phyloP scores from a whole-genome alignment of 2,329 filamentous ascomycete species.

The Phoma sp. region DNA sequence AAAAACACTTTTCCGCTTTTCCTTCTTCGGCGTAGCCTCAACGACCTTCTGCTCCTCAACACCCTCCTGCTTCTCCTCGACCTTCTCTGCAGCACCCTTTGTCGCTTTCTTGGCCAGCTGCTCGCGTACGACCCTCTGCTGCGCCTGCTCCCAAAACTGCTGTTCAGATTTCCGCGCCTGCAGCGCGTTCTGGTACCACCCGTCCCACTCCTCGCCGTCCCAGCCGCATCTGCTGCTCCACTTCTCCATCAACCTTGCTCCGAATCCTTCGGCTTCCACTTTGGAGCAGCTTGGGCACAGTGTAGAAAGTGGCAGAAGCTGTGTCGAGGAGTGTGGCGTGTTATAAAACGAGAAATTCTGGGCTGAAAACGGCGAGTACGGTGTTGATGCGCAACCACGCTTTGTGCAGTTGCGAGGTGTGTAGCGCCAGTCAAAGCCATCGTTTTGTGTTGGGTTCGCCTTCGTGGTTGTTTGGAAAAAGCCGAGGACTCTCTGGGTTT shows the following conservation, averaged over 20 bases:
- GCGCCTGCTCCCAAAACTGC: slow-evolving; percentile 41
- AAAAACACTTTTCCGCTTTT: slow-evolving; percentile 23
- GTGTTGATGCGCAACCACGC: slow-evolving; percentile 21
- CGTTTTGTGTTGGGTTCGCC: slow-evolving; percentile 2
- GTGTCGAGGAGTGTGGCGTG: slow-evolving; percentile 18
- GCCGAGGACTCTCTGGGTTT: slow-evolving; percentile 26
- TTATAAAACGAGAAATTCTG: slow-evolving; percentile 35
- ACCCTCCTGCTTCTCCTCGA: slow-evolving; percentile 4
- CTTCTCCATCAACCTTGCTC: slow-evolving; percentile 29
- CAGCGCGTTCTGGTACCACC: slow-evolving; percentile 30
- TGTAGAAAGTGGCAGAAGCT: slow-evolving; percentile 29
- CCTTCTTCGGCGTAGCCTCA: slow-evolving; percentile 10
- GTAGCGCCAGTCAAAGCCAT: slow-evolving; percentile 38
- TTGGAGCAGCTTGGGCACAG: slow-evolving; percentile 39
- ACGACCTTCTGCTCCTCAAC: background rate
- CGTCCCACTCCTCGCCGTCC: slow-evolving; percentile 35
- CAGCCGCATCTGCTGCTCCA: slow-evolving; percentile 29
- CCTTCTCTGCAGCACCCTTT: slow-evolving; percentile 4
- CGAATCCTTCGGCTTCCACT: slow-evolving; percentile 33
- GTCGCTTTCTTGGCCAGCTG: slow-evolving; percentile 14
- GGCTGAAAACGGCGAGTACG: slow-evolving; percentile 38
- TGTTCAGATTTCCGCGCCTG: slow-evolving; percentile 30
- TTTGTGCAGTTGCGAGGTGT: slow-evolving; percentile 36
- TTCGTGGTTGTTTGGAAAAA: background rate
- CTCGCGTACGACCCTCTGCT: slow-evolving; percentile 37